Evolutionary conservation across 192 early-diverging fungal species (phyloP).

Genomic region (Coemansia sp.): DNA sequence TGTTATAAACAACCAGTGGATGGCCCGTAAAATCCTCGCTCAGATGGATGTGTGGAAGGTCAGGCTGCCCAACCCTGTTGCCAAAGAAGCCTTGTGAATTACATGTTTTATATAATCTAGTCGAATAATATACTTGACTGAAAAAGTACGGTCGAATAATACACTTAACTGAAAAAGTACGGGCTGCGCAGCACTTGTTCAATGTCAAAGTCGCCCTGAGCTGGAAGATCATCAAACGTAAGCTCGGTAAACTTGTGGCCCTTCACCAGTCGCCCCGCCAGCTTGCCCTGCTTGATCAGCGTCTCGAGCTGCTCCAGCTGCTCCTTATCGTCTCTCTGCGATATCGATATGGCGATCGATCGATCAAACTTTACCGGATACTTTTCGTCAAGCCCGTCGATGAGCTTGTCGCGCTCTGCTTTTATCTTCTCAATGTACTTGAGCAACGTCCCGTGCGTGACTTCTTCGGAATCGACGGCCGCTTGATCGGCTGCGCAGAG

Average conservation of each 20-base stretch:
- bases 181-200: slow-evolving; percentile 71
- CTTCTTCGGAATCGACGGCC: neutral
- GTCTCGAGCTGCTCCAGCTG: slow-evolving; percentile 1
- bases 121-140: slow-evolving; percentile 53
- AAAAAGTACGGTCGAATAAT: slow-evolving; percentile 75
- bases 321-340: neutral
- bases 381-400: slow-evolving; percentile 41
- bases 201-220: slow-evolving; percentile 84
- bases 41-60: slow-evolving; percentile 37
- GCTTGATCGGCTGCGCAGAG: neutral
- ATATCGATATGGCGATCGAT: slow-evolving; percentile 9
- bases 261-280: slow-evolving; percentile 21
- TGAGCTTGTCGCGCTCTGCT: slow-evolving; percentile 29
- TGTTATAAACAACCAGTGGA: slow-evolving; percentile 7
- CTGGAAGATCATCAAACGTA: slow-evolving; percentile 74
- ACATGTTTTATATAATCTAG: no score
- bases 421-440: slow-evolving; percentile 33
- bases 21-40: slow-evolving; percentile 14
- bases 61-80: neutral
- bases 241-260: slow-evolving; percentile 58
- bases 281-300: slow-evolving; percentile 19
- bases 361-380: slow-evolving; percentile 8
- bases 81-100: neutral
- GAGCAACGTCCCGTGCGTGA: neutral
- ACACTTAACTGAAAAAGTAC: slow-evolving; percentile 87